These are phyloP conservation scores for Colletotrichum phormii DNA, from an alignment of 2,329 filamentous ascomycete species.

Conservation along the genomic window DNA sequence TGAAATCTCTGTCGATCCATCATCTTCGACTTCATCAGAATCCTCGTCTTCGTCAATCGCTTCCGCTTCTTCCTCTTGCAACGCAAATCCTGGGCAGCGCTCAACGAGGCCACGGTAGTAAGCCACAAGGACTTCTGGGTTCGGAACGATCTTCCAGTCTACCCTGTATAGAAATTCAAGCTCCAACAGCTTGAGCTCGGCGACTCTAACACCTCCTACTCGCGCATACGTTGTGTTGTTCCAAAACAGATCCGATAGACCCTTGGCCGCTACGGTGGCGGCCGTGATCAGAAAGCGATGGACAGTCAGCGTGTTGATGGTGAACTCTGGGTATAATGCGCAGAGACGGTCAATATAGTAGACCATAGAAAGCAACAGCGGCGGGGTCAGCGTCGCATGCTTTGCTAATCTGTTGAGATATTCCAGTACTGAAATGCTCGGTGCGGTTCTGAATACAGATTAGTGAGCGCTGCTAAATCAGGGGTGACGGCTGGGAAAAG, in stretches of 20 bases:
- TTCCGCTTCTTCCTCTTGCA: constrained; percentile 55
- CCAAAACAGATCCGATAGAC: constrained; percentile 96
- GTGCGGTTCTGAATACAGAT: constrained; percentile 65
- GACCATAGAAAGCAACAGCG: constrained; percentile 97
- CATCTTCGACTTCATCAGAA: constrained; percentile 48
- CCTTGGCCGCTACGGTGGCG: constrained; percentile 95
- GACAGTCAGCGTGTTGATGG: constrained; percentile 94
- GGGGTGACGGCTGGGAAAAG: constrained; percentile 11
- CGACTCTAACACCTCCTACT: constrained; percentile 90
- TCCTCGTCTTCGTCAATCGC: constrained; percentile 44
- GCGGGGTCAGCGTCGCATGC: constrained; percentile 92
- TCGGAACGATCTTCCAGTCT: constrained; percentile 97
- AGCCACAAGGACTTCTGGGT: constrained; percentile 91
- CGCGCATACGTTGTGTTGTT: constrained; percentile 97
- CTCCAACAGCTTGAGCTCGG: constrained; percentile 90
- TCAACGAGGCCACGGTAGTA: constrained; percentile 92
- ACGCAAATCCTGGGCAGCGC: constrained; percentile 65
- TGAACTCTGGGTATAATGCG: constrained; percentile 92
- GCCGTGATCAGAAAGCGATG: constrained; percentile 97
- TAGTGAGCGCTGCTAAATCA: constrained; percentile 35
- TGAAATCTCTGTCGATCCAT: constrained; percentile 45
- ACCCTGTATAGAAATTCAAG: constrained; percentile 93
- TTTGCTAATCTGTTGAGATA: constrained; percentile 93
- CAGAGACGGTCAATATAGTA: constrained; percentile 98
- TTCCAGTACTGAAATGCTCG: constrained; percentile 93